Evolutionary conservation across 2,329 filamentous ascomycete genomes (phyloP), one percentile per base, ranked within the genome.

Genomic region (Aspergillus persii): DNA sequence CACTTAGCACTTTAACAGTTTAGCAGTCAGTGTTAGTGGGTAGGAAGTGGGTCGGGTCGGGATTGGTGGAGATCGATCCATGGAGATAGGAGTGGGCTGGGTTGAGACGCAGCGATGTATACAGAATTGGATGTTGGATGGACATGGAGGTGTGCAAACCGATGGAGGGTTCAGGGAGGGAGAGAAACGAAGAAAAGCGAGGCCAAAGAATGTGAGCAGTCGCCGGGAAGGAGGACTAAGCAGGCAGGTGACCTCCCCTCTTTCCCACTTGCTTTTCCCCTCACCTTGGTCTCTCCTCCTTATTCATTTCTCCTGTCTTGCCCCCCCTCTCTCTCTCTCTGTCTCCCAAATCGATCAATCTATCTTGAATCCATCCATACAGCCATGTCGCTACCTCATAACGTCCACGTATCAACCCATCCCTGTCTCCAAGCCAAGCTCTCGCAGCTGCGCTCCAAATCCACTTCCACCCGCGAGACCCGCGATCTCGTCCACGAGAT

Each of bases 351-450:
- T 41, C n/a, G 12, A 41, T n/a, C 36, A n/a, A 41, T n/a, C 36
- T 18, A n/a, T 7, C 4, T 41, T 5, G 4, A 41, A 41, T 5
- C 36, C 12, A 36, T 36, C 36, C 36, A 26, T 55, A 53, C 29
- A 57, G 61, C 55, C 54, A 72, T 73, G 66, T 58, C 71, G 56
- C 74, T 84, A 33, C 83, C 83, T 18, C 63, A 75, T 53, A 87
- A 86, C 70, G 80, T 86, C 39, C 91, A 95, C 78, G 80, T 96
- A 73, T 96, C 92, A 44, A 81, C 80, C 15, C 94, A 98, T 76
- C 94, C 94, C 39, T 96, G 91, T 77, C 83, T 97, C 47, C 83
- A 84, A 68, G 91, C 90, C 67, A 98, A 98, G 82, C 86, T 98
- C 69, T 93, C 90, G 67, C 91, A 95, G 79, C 86, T 98, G 50